phyloP scores from a whole-genome alignment of 805 yeast genomes.

The Kuraishia capsulata region DNA sequence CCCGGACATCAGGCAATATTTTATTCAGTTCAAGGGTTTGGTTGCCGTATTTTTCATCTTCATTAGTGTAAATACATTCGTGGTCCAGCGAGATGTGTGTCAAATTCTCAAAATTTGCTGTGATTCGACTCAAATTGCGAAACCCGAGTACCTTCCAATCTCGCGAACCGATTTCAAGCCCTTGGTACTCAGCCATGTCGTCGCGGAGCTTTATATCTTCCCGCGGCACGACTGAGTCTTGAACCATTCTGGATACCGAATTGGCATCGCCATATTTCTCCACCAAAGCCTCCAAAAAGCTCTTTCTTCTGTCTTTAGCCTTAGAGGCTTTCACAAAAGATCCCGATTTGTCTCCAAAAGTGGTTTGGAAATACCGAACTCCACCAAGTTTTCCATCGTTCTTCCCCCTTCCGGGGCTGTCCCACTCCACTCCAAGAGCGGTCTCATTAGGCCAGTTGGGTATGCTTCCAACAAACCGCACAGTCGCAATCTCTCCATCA shows the following conservation, averaged over 20 bases:
- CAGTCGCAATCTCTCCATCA: slow-evolving; percentile 48
- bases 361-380: slow-evolving; percentile 39
- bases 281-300: slow-evolving; percentile 41
- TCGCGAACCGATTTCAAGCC: slow-evolving; percentile 45
- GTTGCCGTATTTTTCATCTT: slow-evolving; percentile 2
- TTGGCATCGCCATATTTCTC: slow-evolving; percentile 34
- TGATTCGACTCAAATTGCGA: slow-evolving; percentile 40
- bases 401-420: slow-evolving; percentile 57
- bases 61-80: slow-evolving; percentile 21
- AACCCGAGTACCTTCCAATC: slow-evolving; percentile 58
- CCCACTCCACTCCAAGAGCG: slow-evolving; percentile 88
- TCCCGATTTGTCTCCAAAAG: slow-evolving; percentile 34
- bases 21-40: neutral
- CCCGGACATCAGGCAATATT: slow-evolving; percentile 15
- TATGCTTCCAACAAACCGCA: slow-evolving; percentile 50
- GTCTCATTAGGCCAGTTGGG: slow-evolving; percentile 49
- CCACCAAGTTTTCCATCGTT: slow-evolving; percentile 57
- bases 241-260: slow-evolving; percentile 5
- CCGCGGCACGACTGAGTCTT: neutral
- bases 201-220: slow-evolving; percentile 5
- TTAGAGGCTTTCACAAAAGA: slow-evolving; percentile 49
- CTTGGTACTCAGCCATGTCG: slow-evolving; percentile 4
- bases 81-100: slow-evolving; percentile 40
- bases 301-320: slow-evolving; percentile 12
- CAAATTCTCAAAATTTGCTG: slow-evolving; percentile 35